Evolutionary conservation across 805 yeast species (phyloP).

Genomic region (Metschnikowia colocasiae): DNA sequence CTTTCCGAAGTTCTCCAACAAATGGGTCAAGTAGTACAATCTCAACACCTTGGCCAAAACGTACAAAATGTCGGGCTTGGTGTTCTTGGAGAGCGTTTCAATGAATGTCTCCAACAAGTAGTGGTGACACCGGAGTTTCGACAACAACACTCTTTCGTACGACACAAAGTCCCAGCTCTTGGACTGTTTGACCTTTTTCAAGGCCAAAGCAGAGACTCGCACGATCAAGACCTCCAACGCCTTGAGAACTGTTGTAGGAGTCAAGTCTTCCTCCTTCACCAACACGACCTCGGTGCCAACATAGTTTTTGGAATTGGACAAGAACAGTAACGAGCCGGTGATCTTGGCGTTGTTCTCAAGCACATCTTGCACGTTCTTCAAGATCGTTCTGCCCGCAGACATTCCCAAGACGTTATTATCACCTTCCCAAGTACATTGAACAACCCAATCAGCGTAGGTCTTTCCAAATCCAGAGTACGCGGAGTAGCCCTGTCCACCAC

Average conservation of each 20-base stretch:
- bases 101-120: conserved; percentile 35
- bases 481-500: conserved; percentile 49
- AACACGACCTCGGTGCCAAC: conserved; percentile 9
- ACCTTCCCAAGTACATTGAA: conserved; percentile 50
- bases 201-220: conserved; percentile 30
- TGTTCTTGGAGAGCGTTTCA: conserved; percentile 21
- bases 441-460: conserved; percentile 44
- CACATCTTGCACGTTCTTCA: conserved; percentile 30
- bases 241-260: conserved; percentile 15
- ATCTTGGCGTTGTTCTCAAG: conserved; percentile 15
- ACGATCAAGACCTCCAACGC: conserved; percentile 37
- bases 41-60: conserved; percentile 30
- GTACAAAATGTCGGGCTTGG: conserved; percentile 23
- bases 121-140: conserved; percentile 43
- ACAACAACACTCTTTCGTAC: conserved; percentile 35
- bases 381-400: conserved; percentile 39
- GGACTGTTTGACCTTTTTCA: conserved; percentile 24
- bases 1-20: conserved; percentile 30
- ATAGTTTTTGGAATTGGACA: conserved; percentile 11
- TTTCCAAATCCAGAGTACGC: conserved; percentile 44
- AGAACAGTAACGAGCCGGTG: conserved; percentile 16
- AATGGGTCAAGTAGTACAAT: conserved; percentile 28
- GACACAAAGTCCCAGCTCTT: conserved; percentile 36
- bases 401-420: conserved; percentile 44
- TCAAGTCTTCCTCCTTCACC: conserved; percentile 16